Evolutionary conservation across 345 rosid genomes (phyloP), one percentile per base, ranked within the genome.

Genomic region (Kernera saxatilis): DNA sequence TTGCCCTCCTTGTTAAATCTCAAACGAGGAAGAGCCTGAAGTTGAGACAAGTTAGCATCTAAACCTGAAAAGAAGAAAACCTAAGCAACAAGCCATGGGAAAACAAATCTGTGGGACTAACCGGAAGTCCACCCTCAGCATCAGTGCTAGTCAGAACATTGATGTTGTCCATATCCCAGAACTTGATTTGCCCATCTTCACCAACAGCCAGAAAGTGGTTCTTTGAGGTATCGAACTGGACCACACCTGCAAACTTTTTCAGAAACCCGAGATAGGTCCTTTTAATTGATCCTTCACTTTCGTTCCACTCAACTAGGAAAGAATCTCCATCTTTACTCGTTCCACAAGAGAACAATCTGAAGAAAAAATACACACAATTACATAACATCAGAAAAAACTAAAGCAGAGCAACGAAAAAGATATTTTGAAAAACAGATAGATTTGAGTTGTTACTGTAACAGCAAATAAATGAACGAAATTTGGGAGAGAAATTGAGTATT

Each of bases 181-280:
- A 93, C 74, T 90, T 93, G 68, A 93, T 86, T 71, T 85, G 96
- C 75, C 78, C 67, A 49, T 93, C 96, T 77, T 93, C 96, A 59
- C 97, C 98, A 22, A 86, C 98, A 67, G 90, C 96, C 78, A 93
- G 81, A 77, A 93, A 88, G 74, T 81, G 98, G 72, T 87, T 93
- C 74, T 82, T 92, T 11, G 97, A 82, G 4, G 96, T 86, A 75
- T 93, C 98, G 50, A 93, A 88, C 80, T 89, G 92, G 64, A 84
- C 87, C 1, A 88, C 83, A 73, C 92, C 97, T 0, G 35, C 36
- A 1, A 85, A 71, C 73, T 85, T 90, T 84, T 88, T 90, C 65
- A 84, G 76, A 55, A 90, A 82, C 44, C 96, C 97, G 53, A 22
- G 1, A 74, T 88, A 93, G 18, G 72, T 77, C 86, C 96, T 88